Percentiles rank a stretch among this genome's conserved stretches.
Conservation (phyloP, 2,329 filamentous ascomycete genomes). For the Fusarium bulbicola region DNA sequence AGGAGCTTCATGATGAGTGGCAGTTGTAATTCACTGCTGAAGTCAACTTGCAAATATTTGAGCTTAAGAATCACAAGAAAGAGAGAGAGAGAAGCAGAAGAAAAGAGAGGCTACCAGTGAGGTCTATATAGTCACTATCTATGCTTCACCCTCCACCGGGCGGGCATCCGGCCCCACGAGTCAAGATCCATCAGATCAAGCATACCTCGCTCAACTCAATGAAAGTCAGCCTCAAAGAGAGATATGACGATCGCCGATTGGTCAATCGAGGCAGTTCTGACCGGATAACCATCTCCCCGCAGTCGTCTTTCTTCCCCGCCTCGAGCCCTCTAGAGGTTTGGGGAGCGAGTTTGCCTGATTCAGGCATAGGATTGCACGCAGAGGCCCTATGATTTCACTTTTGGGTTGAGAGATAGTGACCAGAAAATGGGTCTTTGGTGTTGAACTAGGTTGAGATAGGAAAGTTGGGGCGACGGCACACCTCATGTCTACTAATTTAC, state of each 20-base stretch:
- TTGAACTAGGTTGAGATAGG: conserved; percentile 33
- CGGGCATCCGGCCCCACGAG: conserved; percentile 27
- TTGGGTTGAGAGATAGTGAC: not conserved
- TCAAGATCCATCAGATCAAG: conserved; percentile 17
- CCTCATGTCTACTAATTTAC: not conserved
- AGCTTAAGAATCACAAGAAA: not conserved
- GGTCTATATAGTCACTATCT: conserved; percentile 27
- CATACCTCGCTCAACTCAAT: not conserved
- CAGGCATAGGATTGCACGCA: conserved; percentile 20
- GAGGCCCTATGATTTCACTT: not conserved
- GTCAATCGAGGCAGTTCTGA: not conserved
- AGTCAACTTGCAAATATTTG: not conserved
- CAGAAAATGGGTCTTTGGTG: conserved; percentile 10
- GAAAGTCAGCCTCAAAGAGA: not conserved
- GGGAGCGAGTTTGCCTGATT: conserved; percentile 22
- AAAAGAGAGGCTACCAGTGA: not conserved
- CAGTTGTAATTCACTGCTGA: not conserved
- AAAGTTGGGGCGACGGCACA: conserved; percentile 32
- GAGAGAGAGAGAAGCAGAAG: not conserved
- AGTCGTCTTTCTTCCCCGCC: conserved; percentile 14
- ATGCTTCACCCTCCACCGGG: conserved; percentile 16
- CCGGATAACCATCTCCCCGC: conserved; percentile 13
- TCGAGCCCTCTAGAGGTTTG: conserved; percentile 2
- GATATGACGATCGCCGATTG: conserved; percentile 6
- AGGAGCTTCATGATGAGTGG: conserved; percentile 43